A percentile compares a stretch with the other conserved stretches of the same genome.
Conservation (phyloP, 1,284 basidiomycete genomes). For the Coniferiporia weirii region DNA sequence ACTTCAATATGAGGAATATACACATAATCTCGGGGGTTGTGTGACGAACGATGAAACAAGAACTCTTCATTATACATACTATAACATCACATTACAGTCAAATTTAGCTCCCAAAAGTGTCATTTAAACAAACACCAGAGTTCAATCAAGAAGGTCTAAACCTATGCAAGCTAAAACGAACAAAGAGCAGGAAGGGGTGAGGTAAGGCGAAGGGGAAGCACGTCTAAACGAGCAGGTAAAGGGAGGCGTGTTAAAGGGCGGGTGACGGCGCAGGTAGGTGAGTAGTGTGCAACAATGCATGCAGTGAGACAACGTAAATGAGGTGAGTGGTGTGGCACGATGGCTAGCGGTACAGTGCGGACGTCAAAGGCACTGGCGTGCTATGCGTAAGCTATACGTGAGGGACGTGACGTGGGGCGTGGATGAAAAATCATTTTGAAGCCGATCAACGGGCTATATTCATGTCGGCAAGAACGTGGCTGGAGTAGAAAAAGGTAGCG, state of each 20-base stretch:
- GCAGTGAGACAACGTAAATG: neutral
- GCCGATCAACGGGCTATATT: neutral
- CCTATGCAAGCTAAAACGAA: neutral
- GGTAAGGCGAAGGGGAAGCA: neutral
- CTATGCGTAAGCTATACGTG: neutral
- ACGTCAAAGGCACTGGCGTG: neutral
- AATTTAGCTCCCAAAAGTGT: neutral
- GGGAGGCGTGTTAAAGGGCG: neutral
- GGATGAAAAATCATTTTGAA: neutral
- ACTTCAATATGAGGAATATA: no score
- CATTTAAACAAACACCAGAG: neutral
- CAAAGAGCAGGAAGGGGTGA: neutral
- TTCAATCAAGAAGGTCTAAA: neutral
- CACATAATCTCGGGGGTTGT: no score
- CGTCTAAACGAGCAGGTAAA: neutral
- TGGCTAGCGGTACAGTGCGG: neutral
- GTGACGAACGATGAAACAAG: no score
- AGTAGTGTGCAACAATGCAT: neutral
- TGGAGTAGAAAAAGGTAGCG: neutral
- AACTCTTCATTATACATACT: no score
- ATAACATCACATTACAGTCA: no score
- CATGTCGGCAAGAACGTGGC: conserved; percentile 17
- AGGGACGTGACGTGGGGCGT: neutral
- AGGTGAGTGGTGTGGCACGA: neutral
- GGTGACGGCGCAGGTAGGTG: neutral